Evolutionary conservation across 257 asterid genomes (phyloP), one percentile per base, ranked within the genome.

Genomic region (Penstemon davidsonii): DNA sequence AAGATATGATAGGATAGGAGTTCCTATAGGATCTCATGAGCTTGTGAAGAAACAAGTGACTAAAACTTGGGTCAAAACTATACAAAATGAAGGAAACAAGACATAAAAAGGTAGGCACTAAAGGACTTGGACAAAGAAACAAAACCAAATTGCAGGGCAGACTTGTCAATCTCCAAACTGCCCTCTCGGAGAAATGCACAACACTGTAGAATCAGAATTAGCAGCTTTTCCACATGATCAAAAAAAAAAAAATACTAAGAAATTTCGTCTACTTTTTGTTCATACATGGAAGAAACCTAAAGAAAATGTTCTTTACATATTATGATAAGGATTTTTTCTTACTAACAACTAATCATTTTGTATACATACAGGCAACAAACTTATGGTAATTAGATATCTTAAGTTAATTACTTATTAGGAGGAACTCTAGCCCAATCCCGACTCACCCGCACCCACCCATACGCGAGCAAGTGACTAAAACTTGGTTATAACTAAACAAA

Each of bases 81-180:
- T 65, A 73, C 85, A 80, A 75, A 78, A 66, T 58, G 51, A 79
- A 46, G 71, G 33, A 61, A 75, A 80, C 87, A 80, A 77, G n/a
- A 58, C 83, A 76, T 69, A 81, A 64, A 74, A 42, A 12, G 72
- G 72, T 77, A 70, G 76, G 57, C 81, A 77, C 75, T 72, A 75
- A 67, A 68, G 25, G 82, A 37, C 78, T 73, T 62, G n/a, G 78
- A 78, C 76, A 79, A 81, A 69, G 72, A 74, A 79, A 78, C 82
- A 78, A 78, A 49, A 51, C 57, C 33, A 37, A 51, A 18, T 47
- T 52, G 63, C 60, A 66, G 39, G 33, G 25, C 15, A 67, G 41
- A 60, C 40, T 64, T 10, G 6, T 7, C 42, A 46, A 25, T n/a
- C 36, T 44, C 55, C 68, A 58, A 1, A 18, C 40, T 47, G n/a